Evolutionary conservation across 179 eudicot genomes (phyloP), one percentile per base, ranked within the genome.

Genomic region (Beta corolliflora): DNA sequence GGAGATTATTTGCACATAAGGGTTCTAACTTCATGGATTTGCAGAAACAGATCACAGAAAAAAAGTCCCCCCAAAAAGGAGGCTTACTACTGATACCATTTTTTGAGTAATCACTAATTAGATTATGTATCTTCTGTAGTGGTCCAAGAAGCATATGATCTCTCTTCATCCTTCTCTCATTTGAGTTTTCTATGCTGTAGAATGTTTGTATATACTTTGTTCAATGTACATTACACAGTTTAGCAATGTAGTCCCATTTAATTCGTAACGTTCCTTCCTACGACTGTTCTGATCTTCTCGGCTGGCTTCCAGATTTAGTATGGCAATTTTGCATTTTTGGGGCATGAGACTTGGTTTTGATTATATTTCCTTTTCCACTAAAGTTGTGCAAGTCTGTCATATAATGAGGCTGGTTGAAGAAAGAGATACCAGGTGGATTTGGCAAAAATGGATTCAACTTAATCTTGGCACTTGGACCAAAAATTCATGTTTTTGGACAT

Each of bases 1-100:
- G 98, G 80, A 88, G 98, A 83, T 84, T 95, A 78, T 95, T 90
- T 74, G 97, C 97, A 73, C 87, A 91, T 85, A 93, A 84, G 83
- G 98, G 97, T 77, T 90, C 91, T 9, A 81, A 84, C 68, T 95
- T 95, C 88, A 95, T 95, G 98, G 98, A 95, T 63, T 82, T 88
- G 86, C 95, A 95, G 83, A 93, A 95, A 88, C 98, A 95, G 83
- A 72, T 90, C 15, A 71, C 84, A 16, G 97, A 91, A 88, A 93
- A 83, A 85, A 82, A 89, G n/a, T n/a, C 77, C 98, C 98, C 52
- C 87, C 85, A 0, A 88, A 87, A 84, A 81, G 98, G 71, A 91
- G 90, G 91, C 93, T 93, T 80, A 91, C 89, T 5, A 88, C 89
- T 16, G 98, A 95, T 83, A 95, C 98, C 86, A 89, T 92, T 53